A percentile compares a stretch with the other conserved stretches of the same genome.
Conservation (phyloP, 768 basidiomycete genomes). For the Amyloporia xantha region DNA sequence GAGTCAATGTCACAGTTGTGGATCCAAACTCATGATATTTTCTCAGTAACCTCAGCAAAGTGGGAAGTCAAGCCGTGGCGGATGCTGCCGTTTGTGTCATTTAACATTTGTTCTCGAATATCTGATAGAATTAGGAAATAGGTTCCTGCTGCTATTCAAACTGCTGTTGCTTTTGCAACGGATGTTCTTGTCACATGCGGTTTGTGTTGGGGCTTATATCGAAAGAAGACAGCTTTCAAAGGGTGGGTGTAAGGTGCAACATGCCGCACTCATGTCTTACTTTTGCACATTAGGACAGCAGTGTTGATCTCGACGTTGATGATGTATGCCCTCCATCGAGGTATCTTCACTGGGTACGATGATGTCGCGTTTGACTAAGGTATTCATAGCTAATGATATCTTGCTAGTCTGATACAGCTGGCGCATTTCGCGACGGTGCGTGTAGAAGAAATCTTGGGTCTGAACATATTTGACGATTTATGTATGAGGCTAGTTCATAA, state of each 20-base stretch:
- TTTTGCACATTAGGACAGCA: not conserved
- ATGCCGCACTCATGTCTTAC: too few relatives aligned
- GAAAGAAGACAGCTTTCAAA: not conserved
- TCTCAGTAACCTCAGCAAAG: not conserved
- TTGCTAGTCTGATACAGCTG: not conserved
- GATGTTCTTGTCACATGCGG: not conserved
- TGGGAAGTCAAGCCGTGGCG: not conserved
- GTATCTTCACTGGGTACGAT: slow-evolving; percentile 1
- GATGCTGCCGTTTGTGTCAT: not conserved
- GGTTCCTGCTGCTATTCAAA: not conserved
- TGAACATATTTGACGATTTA: too few relatives aligned
- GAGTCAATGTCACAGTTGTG: too few relatives aligned
- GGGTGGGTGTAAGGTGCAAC: too few relatives aligned
- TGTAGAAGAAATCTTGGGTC: too few relatives aligned
- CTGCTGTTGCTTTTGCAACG: not conserved
- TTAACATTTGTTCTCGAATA: too few relatives aligned
- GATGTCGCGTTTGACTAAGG: not conserved
- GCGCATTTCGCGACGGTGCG: slow-evolving; percentile 1
- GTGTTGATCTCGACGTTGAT: not conserved
- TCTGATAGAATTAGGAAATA: too few relatives aligned
- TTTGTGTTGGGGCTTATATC: not conserved
- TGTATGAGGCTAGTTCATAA: slow-evolving; percentile 1
- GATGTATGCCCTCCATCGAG: not conserved
- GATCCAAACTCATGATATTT: too few relatives aligned
- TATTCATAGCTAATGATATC: not conserved